phyloP scores from a whole-genome alignment of 1,284 basidiomycete species.

The Blastosporella zonata region DNA sequence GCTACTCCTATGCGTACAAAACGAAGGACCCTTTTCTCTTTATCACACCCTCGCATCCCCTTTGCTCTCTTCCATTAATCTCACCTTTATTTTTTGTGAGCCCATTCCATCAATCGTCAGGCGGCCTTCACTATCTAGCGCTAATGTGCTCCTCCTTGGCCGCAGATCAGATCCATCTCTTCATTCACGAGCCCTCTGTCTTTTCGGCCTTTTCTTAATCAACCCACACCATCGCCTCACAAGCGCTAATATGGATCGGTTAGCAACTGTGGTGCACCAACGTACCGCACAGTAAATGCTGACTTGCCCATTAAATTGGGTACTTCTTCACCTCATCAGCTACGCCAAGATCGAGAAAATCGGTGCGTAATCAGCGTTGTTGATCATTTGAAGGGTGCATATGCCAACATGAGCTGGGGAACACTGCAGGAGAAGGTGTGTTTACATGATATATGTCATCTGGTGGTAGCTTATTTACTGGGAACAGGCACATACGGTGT shows the following conservation, averaged over 20 bases:
- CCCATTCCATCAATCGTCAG: slow-evolving; percentile 21
- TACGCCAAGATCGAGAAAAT: slow-evolving; percentile 74
- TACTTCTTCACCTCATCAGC: slow-evolving; percentile 31
- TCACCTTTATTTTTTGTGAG: slow-evolving; percentile 18
- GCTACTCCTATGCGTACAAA: slow-evolving; percentile 16
- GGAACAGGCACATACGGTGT: slow-evolving; percentile 95
- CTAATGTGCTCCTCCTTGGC: slow-evolving; percentile 7
- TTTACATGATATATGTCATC: slow-evolving; percentile 9
- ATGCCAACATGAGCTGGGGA: slow-evolving; percentile 5
- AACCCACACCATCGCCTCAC: not conserved
- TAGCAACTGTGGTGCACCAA: slow-evolving; percentile 22
- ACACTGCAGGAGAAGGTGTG: slow-evolving; percentile 52
- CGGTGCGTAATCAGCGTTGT: slow-evolving; percentile 48
- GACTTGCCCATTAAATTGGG: slow-evolving; percentile 16
- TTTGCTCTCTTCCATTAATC: slow-evolving; percentile 12
- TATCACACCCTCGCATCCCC: slow-evolving; percentile 15
- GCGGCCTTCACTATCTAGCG: slow-evolving; percentile 5
- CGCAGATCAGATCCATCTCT: slow-evolving; percentile 16
- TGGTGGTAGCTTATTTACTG: not conserved
- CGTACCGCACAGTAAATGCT: slow-evolving; percentile 15
- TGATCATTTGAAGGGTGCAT: slow-evolving; percentile 4
- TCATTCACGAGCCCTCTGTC: slow-evolving; percentile 11
- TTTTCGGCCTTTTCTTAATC: slow-evolving; percentile 12
- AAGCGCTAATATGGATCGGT: slow-evolving; percentile 38
- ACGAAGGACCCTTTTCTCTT: slow-evolving; percentile 13